A percentile compares a stretch with the other conserved stretches of the same genome.
Conservation (phyloP, 1,284 basidiomycete species). For the Rhodotorula mucilaginosa region DNA sequence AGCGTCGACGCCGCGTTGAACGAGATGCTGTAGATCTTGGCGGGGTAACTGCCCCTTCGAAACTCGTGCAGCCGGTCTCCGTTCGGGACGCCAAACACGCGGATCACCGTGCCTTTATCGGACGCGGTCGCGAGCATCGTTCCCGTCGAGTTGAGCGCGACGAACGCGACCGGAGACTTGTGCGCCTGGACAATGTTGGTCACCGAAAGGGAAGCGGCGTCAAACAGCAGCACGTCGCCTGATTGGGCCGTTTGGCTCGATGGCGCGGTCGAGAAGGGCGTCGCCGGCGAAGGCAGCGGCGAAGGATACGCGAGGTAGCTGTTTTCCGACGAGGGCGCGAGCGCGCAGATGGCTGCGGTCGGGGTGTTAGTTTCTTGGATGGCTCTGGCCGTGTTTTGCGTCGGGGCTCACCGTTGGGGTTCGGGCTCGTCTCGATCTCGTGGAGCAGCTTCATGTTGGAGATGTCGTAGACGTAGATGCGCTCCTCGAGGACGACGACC, state of each 20-base stretch:
- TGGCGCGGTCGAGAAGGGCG: conserved; percentile 57
- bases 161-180: conserved; percentile 84
- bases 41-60: conserved; percentile 79
- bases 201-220: conserved; percentile 83
- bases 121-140: conserved; percentile 89
- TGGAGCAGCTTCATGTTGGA: conserved; percentile 96
- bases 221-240: conserved; percentile 90
- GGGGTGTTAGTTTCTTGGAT: conserved; percentile 82
- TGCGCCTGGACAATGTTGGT: conserved; percentile 97
- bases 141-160: conserved; percentile 82
- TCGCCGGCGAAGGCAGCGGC: conserved; percentile 78
- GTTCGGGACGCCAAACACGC: conserved; percentile 86
- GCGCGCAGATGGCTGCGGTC: conserved; percentile 78
- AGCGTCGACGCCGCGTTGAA: conserved; percentile 84
- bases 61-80: conserved; percentile 96
- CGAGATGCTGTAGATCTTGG: conserved; percentile 84
- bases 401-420: conserved; percentile 72
- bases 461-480: conserved; percentile 99
- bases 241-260: conserved; percentile 54
- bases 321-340: conserved; percentile 91
- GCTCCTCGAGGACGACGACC: conserved; percentile 89
- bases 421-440: conserved; percentile 94
- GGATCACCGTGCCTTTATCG: conserved; percentile 95
- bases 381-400: conserved; percentile 85
- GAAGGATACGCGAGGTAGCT: conserved; percentile 96